These are phyloP conservation scores for Dothideomycetidae sp. DNA, from an alignment of 2,329 filamentous ascomycete genomes.

Conservation along the genomic window DNA sequence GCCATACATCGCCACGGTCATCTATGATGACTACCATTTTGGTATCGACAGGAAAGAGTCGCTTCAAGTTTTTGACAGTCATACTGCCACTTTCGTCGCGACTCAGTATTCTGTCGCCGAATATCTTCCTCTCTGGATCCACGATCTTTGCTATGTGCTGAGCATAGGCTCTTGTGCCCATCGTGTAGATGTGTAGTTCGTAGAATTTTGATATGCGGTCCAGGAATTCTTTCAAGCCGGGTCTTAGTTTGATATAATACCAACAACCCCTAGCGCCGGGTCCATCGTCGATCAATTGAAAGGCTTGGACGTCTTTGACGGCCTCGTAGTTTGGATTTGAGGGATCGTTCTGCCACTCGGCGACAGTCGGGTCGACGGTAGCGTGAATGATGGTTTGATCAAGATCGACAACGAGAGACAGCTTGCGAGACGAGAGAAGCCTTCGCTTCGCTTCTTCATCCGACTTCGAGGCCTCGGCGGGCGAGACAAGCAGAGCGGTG, in stretches of 20 bases:
- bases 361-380: conserved; percentile 89
- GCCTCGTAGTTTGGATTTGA: conserved; percentile 82
- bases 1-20: conserved; percentile 91
- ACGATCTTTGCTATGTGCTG: conserved; percentile 83
- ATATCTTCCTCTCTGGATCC: conserved; percentile 76
- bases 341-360: conserved; percentile 84
- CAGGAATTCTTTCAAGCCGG: conserved; percentile 70
- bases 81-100: conserved; percentile 94
- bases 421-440: conserved; percentile 63
- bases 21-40: conserved; percentile 99
- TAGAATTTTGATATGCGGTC: conserved; percentile 64
- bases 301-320: conserved; percentile 74
- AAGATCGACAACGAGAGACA: conserved; percentile 89
- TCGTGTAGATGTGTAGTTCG: conserved; percentile 96
- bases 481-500: conserved; percentile 70
- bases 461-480: conserved; percentile 61
- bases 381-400: conserved; percentile 98
- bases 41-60: conserved; percentile 88
- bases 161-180: conserved; percentile 96
- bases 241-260: conserved; percentile 97
- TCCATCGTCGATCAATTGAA: conserved; percentile 79
- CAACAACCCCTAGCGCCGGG: conserved; percentile 64
- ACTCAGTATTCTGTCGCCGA: conserved; percentile 88
- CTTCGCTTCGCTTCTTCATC: conserved; percentile 79
- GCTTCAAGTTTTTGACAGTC: conserved; percentile 74